phyloP scores from a whole-genome alignment of 257 asterid species.

The Ehretia macrophylla region DNA sequence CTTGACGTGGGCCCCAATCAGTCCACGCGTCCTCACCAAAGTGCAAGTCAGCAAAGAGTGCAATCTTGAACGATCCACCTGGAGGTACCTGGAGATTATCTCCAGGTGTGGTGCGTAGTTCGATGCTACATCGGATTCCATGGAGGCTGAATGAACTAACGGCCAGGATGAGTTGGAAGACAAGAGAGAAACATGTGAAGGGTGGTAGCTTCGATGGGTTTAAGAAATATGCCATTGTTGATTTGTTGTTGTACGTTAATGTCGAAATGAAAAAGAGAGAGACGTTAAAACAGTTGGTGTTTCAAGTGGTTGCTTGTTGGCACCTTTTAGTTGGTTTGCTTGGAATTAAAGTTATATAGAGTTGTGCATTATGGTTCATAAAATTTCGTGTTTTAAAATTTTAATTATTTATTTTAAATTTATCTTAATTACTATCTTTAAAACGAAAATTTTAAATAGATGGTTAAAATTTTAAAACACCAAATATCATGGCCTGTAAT shows the following conservation, averaged over 20 bases:
- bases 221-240: not conserved
- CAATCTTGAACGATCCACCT: constrained; percentile 57
- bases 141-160: constrained; percentile 7
- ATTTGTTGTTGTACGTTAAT: not conserved
- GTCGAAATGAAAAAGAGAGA: not conserved
- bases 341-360: not conserved
- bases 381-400: too few species aligned
- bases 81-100: constrained; percentile 33
- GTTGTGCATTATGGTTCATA: too few species aligned
- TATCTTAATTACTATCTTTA: too few species aligned
- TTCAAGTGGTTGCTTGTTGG: not conserved
- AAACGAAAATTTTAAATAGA: too few species aligned
- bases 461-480: too few species aligned
- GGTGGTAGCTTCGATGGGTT: not conserved
- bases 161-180: constrained; percentile 8
- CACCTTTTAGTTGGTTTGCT: not conserved
- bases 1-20: constrained; percentile 82
- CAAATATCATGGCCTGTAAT: too few species aligned
- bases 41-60: constrained; percentile 84
- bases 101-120: constrained; percentile 22
- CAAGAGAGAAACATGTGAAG: not conserved
- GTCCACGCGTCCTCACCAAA: constrained; percentile 90
- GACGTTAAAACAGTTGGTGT: not conserved
- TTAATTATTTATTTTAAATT: too few species aligned
- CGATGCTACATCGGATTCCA: constrained; percentile 1